Evolutionary conservation across 148 eudicot genomes (phyloP).

Genomic region (Vaccinium vitisidaea): DNA sequence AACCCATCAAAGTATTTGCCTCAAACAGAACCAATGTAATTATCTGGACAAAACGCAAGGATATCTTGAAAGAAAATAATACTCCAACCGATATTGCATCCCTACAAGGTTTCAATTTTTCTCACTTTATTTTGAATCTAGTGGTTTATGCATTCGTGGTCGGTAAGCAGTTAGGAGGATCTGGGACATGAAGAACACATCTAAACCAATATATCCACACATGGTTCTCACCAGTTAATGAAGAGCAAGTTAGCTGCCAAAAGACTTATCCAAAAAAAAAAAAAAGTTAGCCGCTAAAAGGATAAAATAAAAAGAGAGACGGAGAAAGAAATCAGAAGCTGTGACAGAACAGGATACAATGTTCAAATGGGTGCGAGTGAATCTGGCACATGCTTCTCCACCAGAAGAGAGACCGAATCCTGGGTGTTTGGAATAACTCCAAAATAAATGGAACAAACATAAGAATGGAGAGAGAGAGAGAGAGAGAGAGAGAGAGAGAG

Average conservation of each 20-base stretch:
- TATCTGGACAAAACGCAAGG: not conserved
- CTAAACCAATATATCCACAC: not conserved
- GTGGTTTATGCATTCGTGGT: not conserved
- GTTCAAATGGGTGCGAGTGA: not conserved
- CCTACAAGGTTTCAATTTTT: not conserved
- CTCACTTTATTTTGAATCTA: not conserved
- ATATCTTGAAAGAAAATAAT: not conserved
- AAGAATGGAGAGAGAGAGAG: not conserved
- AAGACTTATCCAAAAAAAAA: no score
- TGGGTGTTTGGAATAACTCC: not conserved
- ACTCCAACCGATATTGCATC: not conserved
- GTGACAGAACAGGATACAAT: not conserved
- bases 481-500: not conserved
- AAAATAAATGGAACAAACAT: not conserved
- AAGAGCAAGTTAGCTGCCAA: not conserved
- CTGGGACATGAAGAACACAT: not conserved
- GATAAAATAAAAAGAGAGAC: not conserved
- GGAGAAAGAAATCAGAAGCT: not conserved
- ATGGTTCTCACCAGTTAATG: not conserved
- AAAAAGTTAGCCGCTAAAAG: not conserved
- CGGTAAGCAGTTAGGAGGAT: not conserved
- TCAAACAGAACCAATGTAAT: not conserved
- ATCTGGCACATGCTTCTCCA: not conserved
- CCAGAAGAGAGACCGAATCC: not conserved
- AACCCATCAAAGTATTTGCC: not conserved